Evolutionary conservation across 768 basidiomycete genomes (phyloP).

Genomic region (Termitomyces heimii): DNA sequence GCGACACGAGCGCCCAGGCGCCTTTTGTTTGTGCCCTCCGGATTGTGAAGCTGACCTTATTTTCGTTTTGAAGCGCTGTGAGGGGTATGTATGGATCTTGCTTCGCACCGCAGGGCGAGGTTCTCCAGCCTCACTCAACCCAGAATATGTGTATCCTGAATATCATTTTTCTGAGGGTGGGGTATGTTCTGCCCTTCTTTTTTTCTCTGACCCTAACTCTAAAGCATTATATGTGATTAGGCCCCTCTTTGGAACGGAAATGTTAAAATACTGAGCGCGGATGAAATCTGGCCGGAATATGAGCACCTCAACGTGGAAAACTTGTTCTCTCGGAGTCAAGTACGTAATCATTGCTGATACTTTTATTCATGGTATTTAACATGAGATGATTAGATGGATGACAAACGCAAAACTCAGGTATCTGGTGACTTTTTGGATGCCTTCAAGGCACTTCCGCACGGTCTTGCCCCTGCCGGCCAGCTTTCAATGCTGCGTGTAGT

Average conservation of each 20-base stretch:
- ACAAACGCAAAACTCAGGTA: no score
- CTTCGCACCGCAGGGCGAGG: neutral
- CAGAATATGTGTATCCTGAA: no score
- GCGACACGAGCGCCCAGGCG: no score
- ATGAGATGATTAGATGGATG: no score
- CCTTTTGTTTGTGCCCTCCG: neutral
- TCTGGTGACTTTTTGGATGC: no score
- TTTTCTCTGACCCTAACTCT: no score
- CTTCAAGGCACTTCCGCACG: neutral
- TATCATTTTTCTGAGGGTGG: no score
- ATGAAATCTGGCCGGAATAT: neutral
- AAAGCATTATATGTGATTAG: neutral
- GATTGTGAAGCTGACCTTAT: neutral
- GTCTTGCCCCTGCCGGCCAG: neutral
- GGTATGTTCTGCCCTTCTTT: neutral
- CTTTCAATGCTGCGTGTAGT: no score
- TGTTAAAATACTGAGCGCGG: neutral
- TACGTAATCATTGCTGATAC: neutral
- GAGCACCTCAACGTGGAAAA: neutral
- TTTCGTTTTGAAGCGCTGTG: neutral
- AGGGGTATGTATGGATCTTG: neutral
- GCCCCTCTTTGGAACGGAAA: neutral
- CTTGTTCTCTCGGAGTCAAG: neutral
- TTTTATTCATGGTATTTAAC: neutral
- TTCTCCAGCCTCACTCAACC: no score